A percentile compares a stretch with the other conserved stretches of the same genome.
phyloP scores from a whole-genome alignment of 306 rosid species.

The Begonia fuchsioides region DNA sequence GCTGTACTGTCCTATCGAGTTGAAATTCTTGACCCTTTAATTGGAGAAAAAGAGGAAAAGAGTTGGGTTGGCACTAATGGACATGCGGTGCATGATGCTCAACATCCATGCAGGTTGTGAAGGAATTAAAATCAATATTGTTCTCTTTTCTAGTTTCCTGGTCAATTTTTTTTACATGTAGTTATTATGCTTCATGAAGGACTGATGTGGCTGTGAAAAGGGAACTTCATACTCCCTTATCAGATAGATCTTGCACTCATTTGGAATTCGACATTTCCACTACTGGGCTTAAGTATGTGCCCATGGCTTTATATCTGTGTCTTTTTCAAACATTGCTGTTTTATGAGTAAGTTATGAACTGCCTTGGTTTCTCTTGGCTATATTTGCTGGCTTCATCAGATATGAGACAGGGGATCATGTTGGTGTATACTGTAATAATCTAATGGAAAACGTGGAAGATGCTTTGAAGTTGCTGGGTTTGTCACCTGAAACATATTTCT shows the following conservation, averaged over 20 bases:
- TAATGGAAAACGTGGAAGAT: slow-evolving; percentile 64
- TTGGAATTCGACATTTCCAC: slow-evolving; percentile 82
- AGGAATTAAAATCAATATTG: background rate
- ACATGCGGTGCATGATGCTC: slow-evolving; percentile 71
- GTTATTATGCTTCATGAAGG: slow-evolving; percentile 41
- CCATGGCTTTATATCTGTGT: slow-evolving; percentile 1
- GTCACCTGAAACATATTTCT: slow-evolving; percentile 49
- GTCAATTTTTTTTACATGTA: slow-evolving; percentile 13
- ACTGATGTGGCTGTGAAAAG: slow-evolving; percentile 79
- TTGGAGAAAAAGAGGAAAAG: slow-evolving; percentile 36
- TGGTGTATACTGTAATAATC: slow-evolving; percentile 81
- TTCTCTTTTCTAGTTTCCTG: too few relatives aligned
- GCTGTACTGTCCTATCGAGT: slow-evolving; percentile 71
- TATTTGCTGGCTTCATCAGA: slow-evolving; percentile 27
- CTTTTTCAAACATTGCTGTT: background rate
- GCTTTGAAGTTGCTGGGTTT: slow-evolving; percentile 64
- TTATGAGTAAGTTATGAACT: too few relatives aligned
- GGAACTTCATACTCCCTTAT: slow-evolving; percentile 76
- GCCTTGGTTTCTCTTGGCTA: background rate
- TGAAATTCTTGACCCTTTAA: slow-evolving; percentile 37
- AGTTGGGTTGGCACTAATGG: slow-evolving; percentile 66
- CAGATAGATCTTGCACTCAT: slow-evolving; percentile 95
- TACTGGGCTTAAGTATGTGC: slow-evolving; percentile 61
- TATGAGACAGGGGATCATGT: slow-evolving; percentile 98
- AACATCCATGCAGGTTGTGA: slow-evolving; percentile 83